Percentiles rank a stretch among this genome's conserved stretches.
These are phyloP conservation scores for Platanthera guangdongensis DNA, from an alignment of 106 monocot species.

Conservation along the genomic window DNA sequence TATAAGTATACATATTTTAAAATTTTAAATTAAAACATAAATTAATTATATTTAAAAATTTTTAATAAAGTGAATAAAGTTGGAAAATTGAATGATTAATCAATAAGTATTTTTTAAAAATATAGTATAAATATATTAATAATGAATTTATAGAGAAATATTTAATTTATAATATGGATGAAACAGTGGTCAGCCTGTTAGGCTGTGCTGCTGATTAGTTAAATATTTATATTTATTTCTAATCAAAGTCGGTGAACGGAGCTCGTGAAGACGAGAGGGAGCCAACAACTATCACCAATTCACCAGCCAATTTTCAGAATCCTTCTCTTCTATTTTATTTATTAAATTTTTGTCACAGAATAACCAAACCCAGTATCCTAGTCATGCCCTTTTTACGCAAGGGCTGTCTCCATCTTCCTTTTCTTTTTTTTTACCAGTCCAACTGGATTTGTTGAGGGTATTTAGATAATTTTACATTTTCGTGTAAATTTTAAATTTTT, in stretches of 20 bases:
- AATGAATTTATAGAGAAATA: too few relatives aligned
- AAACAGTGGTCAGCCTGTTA: background rate
- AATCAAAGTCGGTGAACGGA: constrained; percentile 50
- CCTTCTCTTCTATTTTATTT: background rate
- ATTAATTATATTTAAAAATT: too few relatives aligned
- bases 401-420: background rate
- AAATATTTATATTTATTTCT: background rate
- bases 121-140: too few relatives aligned
- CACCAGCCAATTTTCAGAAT: constrained; percentile 21
- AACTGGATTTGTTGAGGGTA: background rate
- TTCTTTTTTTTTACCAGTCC: too few relatives aligned
- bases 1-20: too few relatives aligned
- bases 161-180: too few relatives aligned
- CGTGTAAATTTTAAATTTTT: background rate
- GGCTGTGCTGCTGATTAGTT: background rate
- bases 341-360: background rate
- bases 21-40: too few relatives aligned
- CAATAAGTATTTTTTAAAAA: too few relatives aligned
- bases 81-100: too few relatives aligned
- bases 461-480: background rate
- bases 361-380: background rate
- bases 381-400: background rate
- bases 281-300: constrained; percentile 44
- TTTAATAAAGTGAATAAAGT: too few relatives aligned
- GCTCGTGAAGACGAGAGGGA: constrained; percentile 17